phyloP scores from a whole-genome alignment of 495 filamentous ascomycete genomes.

The Aspergillus haitiensis region DNA sequence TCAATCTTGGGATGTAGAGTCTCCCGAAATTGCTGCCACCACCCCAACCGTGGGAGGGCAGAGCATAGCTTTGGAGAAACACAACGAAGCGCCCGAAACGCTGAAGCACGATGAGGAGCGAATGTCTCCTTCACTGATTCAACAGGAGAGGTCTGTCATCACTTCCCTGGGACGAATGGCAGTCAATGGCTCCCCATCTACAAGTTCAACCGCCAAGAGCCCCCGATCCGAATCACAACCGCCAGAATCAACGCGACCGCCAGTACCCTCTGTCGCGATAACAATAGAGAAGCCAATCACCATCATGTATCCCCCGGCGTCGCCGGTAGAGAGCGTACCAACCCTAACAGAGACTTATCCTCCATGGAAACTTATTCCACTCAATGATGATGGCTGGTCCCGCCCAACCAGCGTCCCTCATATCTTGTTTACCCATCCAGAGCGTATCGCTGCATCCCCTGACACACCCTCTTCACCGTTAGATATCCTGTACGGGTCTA shows the following conservation, averaged over 20 bases:
- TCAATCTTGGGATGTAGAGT: slow-evolving; percentile 25
- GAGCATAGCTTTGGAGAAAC: not conserved
- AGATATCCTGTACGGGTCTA: slow-evolving; percentile 32
- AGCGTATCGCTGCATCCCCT: slow-evolving; percentile 23
- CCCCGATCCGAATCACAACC: too few relatives aligned
- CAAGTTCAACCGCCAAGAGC: too few relatives aligned
- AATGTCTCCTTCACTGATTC: too few relatives aligned
- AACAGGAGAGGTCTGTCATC: too few relatives aligned
- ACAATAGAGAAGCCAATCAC: not conserved
- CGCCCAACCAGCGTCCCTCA: slow-evolving; percentile 9
- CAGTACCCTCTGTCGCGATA: not conserved
- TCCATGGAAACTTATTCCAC: slow-evolving; percentile 27
- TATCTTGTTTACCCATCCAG: slow-evolving; percentile 24
- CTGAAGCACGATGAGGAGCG: too few relatives aligned
- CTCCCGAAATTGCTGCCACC: not conserved
- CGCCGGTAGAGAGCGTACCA: not conserved
- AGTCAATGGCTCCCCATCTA: too few relatives aligned
- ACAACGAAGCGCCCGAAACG: too few relatives aligned
- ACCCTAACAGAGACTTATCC: not conserved
- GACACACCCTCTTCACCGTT: slow-evolving; percentile 28
- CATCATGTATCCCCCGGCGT: not conserved
- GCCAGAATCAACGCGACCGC: not conserved
- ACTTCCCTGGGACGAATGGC: too few relatives aligned
- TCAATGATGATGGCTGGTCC: slow-evolving; percentile 26
- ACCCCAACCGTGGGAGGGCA: not conserved